phyloP scores from a whole-genome alignment of 225 moss, liverwort and hornwort genomes.

The Rhytidiadelphus loreus region DNA sequence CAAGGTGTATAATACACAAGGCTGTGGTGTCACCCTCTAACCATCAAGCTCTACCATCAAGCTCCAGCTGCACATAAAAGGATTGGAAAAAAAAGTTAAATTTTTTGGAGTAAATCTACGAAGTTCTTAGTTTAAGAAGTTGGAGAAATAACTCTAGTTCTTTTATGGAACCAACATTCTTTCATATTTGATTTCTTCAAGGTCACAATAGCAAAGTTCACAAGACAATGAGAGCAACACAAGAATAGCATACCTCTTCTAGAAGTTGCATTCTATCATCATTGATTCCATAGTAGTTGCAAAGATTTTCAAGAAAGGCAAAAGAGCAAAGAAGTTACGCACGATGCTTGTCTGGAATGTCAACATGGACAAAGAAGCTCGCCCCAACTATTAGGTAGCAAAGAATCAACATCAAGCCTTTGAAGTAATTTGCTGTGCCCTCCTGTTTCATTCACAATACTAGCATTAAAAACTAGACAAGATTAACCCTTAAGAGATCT shows the following conservation, averaged over 20 bases:
- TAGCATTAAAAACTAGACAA: background rate
- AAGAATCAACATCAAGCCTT: slow-evolving; percentile 74
- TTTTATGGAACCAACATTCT: background rate
- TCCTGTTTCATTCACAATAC: slow-evolving; percentile 11
- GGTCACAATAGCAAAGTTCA: background rate
- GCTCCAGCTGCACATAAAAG: slow-evolving; percentile 5
- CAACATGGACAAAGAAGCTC: slow-evolving; percentile 73
- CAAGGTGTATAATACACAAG: background rate
- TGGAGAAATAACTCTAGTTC: background rate
- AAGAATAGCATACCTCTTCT: background rate
- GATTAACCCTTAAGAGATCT: background rate
- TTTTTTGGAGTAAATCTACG: background rate
- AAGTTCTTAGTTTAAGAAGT: background rate
- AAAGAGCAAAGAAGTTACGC: background rate
- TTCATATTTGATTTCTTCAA: background rate
- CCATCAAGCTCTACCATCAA: background rate
- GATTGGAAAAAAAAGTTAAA: background rate
- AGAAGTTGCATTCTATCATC: background rate
- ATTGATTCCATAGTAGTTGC: background rate
- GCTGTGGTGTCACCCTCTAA: background rate
- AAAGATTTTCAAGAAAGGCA: background rate
- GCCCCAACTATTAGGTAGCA: slow-evolving; percentile 74
- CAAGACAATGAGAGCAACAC: background rate
- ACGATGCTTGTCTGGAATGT: slow-evolving; percentile 10
- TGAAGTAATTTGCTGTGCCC: slow-evolving; percentile 74